These are phyloP conservation scores for Millerozyma miso DNA, from an alignment of 805 yeast species.

Conservation along the genomic window DNA sequence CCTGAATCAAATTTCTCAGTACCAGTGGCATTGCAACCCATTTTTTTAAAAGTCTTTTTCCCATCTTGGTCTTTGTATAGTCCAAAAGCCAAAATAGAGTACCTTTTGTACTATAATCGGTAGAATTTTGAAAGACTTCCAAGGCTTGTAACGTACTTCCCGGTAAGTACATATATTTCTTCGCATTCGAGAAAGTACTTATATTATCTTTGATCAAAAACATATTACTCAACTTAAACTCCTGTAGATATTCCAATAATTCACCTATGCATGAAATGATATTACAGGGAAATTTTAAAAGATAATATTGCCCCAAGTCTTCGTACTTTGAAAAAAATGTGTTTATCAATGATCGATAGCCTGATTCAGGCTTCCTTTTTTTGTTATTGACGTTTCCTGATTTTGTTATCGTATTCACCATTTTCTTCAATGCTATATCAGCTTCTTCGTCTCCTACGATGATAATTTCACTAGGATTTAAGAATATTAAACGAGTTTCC, in stretches of 20 bases:
- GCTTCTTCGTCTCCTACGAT: conserved; percentile 33
- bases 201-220: conserved; percentile 52
- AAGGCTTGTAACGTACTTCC: conserved; percentile 64
- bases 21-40: conserved; percentile 79
- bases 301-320: conserved; percentile 21
- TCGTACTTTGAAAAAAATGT: conserved; percentile 24
- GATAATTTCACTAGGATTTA: conserved; percentile 75
- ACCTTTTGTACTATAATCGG: conserved; percentile 55
- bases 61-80: conserved; percentile 76
- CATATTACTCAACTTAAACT: conserved; percentile 57
- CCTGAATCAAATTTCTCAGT: conserved; percentile 47
- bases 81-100: conserved; percentile 77
- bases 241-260: conserved; percentile 52
- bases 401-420: conserved; percentile 14
- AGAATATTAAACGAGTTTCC: conserved; percentile 68
- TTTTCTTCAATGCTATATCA: conserved; percentile 26
- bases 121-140: conserved; percentile 68
- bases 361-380: conserved; percentile 2
- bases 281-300: conserved; percentile 13
- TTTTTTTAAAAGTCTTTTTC: conserved; percentile 56
- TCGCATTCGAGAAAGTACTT: conserved; percentile 43
- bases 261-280: conserved; percentile 39
- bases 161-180: conserved; percentile 54
- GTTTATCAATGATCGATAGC: conserved; percentile 12
- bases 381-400: conserved; percentile 8